Base-by-base conservation (phyloP, 2,329 filamentous ascomycete species). In the Cercospora canescens region DNA sequence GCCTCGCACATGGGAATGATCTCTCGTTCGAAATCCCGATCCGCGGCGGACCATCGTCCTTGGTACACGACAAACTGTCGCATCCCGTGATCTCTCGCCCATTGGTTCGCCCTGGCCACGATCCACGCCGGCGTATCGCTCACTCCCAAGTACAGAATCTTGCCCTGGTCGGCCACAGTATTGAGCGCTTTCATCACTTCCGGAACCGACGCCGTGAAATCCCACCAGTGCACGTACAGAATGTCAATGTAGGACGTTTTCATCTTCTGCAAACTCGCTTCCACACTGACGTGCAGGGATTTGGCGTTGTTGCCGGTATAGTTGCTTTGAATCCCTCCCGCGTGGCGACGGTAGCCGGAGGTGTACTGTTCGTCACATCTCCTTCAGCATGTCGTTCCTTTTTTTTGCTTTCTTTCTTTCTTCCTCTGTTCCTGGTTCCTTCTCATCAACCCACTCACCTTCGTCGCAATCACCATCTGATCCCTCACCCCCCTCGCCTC, bases 151-250 rank as follows among this genome's bases (percentile, higher is more conserved):
- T 91, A 91, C 18, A 89, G 79, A 0, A 91, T 87, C 71, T 91
- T 91, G 21, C 89, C 88, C 5, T 81, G 74, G 0, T 76, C 66
- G 0, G 90, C 86, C 9, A 90, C 79, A 18, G 83, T 79, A 73
- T 91, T 89, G 56, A 91, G 81, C 0, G 84, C 84, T 64, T 90
- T 87, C 89, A 92, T 92, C 52, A 91, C 57, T 72, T 92, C 89
- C 0, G 85, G 81, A 52, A 91, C 86, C 0, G 83, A 85, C 21
- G 67, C 64, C 11, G 67, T 62, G 41, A 64, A 69, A 45, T 69
- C 67, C 62, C 63, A 65, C 60, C 55, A 74, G 65, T 82, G 80
- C 6, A 76, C 67, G 55, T 76, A 76, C 4, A 75, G 65, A 28
- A 90, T 72, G 72, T 92, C 90, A 64, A 92, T 87, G 73, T 92